Conservation (phyloP, 2,329 filamentous ascomycete genomes). For the Fusarium staphyleae region DNA sequence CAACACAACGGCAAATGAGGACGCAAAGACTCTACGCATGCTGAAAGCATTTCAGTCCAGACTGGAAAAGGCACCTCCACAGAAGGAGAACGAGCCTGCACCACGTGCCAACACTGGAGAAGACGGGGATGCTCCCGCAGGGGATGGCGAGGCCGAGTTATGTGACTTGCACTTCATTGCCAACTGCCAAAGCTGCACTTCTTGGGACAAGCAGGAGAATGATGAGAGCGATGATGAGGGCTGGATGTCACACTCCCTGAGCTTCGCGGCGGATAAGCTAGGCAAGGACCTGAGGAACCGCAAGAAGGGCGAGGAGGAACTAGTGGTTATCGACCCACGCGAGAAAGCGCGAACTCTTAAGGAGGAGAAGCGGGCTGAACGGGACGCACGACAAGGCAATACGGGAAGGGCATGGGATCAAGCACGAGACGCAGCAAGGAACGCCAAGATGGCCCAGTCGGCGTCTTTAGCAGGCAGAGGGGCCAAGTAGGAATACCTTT, state of each 20-base stretch:
- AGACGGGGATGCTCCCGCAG: conserved; percentile 32
- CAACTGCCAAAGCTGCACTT: conserved; percentile 89
- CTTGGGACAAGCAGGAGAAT: conserved; percentile 75
- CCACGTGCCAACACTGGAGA: conserved; percentile 37
- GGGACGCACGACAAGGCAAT: conserved; percentile 60
- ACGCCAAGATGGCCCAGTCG: conserved; percentile 62
- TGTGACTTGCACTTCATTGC: conserved; percentile 97
- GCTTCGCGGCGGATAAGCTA: conserved; percentile 86
- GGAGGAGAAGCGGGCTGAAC: conserved; percentile 67
- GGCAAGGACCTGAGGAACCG: conserved; percentile 94
- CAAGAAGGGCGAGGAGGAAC: conserved; percentile 86
- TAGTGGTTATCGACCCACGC: conserved; percentile 91
- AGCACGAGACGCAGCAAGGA: conserved; percentile 55
- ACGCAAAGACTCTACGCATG: conserved; percentile 71
- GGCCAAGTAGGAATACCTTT: conserved; percentile 51
- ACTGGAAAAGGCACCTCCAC: conserved; percentile 63
- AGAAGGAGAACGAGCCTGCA: conserved; percentile 44
- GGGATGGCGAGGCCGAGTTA: conserved; percentile 73
- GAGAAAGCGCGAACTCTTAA: conserved; percentile 79
- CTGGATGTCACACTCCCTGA: conserved; percentile 88
- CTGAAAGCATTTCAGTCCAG: conserved; percentile 82
- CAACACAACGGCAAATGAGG: conserved; percentile 60
- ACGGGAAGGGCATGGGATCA: conserved; percentile 66
- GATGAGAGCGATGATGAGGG: conserved; percentile 68
- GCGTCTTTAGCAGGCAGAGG: conserved; percentile 64